These are phyloP conservation scores for Umbelopsis ramanniana DNA, from an alignment of 192 early-diverging fungal species.

Conservation along the genomic window DNA sequence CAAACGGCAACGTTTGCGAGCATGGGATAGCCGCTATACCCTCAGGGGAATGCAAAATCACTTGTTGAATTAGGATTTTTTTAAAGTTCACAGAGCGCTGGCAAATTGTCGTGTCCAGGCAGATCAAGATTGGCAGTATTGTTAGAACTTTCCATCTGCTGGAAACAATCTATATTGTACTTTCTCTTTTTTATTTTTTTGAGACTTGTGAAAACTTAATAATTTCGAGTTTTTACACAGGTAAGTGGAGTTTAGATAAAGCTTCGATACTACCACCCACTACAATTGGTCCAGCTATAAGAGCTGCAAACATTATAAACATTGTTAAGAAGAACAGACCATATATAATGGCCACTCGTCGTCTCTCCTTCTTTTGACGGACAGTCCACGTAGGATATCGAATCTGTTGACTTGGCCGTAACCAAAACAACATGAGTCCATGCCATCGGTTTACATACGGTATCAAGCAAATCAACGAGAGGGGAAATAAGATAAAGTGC, in stretches of 20 bases:
- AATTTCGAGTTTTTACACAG: conserved; percentile 2
- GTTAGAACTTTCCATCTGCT: too few species aligned
- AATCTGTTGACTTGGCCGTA: conserved; percentile 80
- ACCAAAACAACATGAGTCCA: conserved; percentile 84
- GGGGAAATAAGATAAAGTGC: conserved; percentile 76
- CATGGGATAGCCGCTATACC: too few species aligned
- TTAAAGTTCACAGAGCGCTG: too few species aligned
- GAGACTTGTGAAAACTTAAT: background rate
- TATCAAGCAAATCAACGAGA: conserved; percentile 72
- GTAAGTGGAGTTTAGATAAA: background rate
- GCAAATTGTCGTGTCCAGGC: too few species aligned
- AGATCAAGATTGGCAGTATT: too few species aligned
- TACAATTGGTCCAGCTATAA: conserved; percentile 68
- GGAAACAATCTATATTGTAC: too few species aligned
- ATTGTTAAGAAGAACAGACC: conserved; percentile 69
- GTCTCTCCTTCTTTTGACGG: conserved; percentile 64
- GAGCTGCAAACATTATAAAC: conserved; percentile 64
- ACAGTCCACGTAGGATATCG: conserved; percentile 74
- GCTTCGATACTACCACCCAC: conserved; percentile 31
- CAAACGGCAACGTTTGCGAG: too few species aligned
- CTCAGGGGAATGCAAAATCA: too few species aligned
- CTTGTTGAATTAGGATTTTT: too few species aligned
- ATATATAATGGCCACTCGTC: conserved; percentile 67
- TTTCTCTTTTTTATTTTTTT: background rate
- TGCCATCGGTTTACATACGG: conserved; percentile 77